phyloP scores from a whole-genome alignment of 345 rosid species.

The Salix viminalis region DNA sequence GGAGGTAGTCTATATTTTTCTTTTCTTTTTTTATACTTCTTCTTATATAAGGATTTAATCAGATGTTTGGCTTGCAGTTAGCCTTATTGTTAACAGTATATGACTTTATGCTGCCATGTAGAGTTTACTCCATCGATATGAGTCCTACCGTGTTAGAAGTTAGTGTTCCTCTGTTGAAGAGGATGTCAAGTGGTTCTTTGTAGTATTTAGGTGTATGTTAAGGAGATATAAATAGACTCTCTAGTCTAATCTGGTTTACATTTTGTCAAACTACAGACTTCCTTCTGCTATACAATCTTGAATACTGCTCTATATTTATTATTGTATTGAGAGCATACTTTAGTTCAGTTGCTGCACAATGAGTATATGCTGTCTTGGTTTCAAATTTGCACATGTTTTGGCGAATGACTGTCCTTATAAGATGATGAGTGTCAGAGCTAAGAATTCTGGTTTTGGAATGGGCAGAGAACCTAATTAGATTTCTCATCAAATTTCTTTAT shows the following conservation, averaged over 20 bases:
- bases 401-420: neutral
- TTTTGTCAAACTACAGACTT: neutral
- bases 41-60: neutral
- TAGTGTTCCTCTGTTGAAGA: neutral
- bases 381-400: neutral
- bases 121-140: neutral
- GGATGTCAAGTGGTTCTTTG: neutral
- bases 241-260: neutral
- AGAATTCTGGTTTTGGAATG: neutral
- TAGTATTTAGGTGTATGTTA: neutral
- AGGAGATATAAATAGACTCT: neutral
- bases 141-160: neutral
- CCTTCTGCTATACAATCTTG: neutral
- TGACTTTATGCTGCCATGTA: neutral
- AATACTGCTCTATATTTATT: neutral
- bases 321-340: neutral
- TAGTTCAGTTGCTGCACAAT: neutral
- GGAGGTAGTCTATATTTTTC: slow-evolving; percentile 47
- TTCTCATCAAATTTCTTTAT: neutral
- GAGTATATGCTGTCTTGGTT: neutral
- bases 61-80: neutral
- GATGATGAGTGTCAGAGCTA: neutral
- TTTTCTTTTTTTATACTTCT: neutral
- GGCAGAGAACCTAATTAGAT: neutral
- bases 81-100: neutral